Conservation (phyloP, 768 basidiomycete species). For the Tephrocybe sp. region DNA sequence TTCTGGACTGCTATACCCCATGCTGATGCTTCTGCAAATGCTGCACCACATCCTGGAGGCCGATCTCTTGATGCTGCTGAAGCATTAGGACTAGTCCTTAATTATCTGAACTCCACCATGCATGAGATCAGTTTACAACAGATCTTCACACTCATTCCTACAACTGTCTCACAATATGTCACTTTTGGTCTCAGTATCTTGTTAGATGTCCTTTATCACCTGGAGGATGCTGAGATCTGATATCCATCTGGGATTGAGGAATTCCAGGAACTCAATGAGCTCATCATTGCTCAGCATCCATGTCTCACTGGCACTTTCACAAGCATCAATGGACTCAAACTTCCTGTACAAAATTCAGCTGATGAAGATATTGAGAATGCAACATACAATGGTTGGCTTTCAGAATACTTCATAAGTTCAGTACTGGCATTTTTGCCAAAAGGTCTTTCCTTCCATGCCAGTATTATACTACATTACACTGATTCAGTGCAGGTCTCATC, state of each 20-base stretch:
- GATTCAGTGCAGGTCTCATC: conserved; percentile 12
- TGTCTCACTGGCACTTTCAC: conserved; percentile 37
- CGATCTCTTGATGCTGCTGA: conserved; percentile 38
- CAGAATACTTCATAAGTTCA: conserved; percentile 37
- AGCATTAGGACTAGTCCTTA: conserved; percentile 39
- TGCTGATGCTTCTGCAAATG: conserved; percentile 21
- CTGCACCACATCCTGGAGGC: conserved; percentile 21
- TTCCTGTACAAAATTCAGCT: conserved; percentile 33
- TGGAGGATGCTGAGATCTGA: conserved; percentile 28
- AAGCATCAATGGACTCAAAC: conserved; percentile 40
- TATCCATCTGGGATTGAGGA: conserved; percentile 26
- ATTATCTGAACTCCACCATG: conserved; percentile 42
- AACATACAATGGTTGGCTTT: conserved; percentile 46
- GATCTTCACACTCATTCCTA: conserved; percentile 42
- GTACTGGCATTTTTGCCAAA: conserved; percentile 36
- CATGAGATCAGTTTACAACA: conserved; percentile 35
- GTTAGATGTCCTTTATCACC: conserved; percentile 22
- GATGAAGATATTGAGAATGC: conserved; percentile 45
- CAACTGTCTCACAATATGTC: conserved; percentile 35
- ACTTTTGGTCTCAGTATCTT: conserved; percentile 31
- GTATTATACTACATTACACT: no score
- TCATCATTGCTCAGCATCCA: conserved; percentile 29
- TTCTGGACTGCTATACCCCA: conserved; percentile 16
- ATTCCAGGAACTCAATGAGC: conserved; percentile 24
- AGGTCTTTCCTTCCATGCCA: conserved; percentile 21